Evolutionary conservation across 805 yeast genomes (phyloP).

Genomic region (Starmerella sirachaensis): DNA sequence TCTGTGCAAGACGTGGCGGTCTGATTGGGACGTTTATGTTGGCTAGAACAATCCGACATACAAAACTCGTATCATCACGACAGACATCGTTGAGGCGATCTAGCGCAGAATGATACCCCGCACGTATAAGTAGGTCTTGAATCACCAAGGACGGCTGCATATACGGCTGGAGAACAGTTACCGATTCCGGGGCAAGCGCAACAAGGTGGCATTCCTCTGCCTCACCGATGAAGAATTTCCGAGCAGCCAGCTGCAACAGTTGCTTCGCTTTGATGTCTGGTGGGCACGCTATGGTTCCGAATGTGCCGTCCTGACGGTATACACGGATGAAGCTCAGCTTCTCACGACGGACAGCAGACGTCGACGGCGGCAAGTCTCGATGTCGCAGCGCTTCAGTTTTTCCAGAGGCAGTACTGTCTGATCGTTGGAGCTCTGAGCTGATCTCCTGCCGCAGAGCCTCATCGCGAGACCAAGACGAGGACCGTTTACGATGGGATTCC

Average conservation of each 20-base stretch:
- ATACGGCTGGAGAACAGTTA: conserved; percentile 11
- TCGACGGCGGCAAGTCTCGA: conserved; percentile 13
- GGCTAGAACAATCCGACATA: conserved; percentile 20
- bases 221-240: conserved; percentile 42
- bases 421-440: too few species aligned
- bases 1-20: conserved; percentile 15
- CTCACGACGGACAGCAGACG: conserved; percentile 1
- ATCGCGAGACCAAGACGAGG: too few species aligned
- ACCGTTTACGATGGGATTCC: too few species aligned
- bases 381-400: conserved; percentile 13
- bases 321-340: conserved; percentile 41
- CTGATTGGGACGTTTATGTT: conserved; percentile 14
- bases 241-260: conserved; percentile 54
- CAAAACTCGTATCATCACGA: conserved; percentile 21
- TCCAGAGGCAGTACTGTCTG: too few species aligned
- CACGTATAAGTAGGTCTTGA: conserved; percentile 10
- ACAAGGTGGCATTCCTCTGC: conserved; percentile 17
- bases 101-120: conserved; percentile 17
- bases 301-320: conserved; percentile 72
- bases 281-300: conserved; percentile 71
- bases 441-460: too few species aligned
- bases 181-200: conserved; percentile 14
- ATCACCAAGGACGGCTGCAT: conserved; percentile 14
- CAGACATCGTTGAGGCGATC: conserved; percentile 14
- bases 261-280: conserved; percentile 68